phyloP scores from a whole-genome alignment of 2,329 filamentous ascomycete species.

The Stagonosporopsis rhizophila region DNA sequence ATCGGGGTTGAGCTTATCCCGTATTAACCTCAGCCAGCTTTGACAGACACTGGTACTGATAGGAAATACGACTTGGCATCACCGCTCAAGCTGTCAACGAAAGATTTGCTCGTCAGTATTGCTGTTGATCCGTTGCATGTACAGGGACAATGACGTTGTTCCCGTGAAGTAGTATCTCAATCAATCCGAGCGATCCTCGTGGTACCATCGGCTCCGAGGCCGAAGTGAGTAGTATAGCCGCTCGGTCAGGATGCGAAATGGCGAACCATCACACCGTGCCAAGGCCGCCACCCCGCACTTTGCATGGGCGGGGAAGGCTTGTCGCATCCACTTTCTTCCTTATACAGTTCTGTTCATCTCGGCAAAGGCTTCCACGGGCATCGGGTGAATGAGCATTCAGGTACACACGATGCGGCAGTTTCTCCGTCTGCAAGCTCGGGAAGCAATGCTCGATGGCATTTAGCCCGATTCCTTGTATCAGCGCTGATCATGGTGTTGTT shows the following conservation, averaged over 20 bases:
- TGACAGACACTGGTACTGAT: no score
- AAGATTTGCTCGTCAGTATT: no score
- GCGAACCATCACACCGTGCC: constrained; percentile 16
- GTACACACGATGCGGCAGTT: constrained; percentile 11
- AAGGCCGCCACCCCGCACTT: constrained; percentile 33
- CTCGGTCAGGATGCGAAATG: neutral
- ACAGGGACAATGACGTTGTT: neutral
- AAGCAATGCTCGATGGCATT: neutral
- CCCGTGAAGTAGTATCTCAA: neutral
- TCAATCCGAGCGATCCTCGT: neutral
- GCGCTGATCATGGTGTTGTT: constrained; percentile 7
- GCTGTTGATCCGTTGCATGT: no score
- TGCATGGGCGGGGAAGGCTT: constrained; percentile 24
- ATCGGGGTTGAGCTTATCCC: no score
- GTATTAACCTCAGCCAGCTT: no score
- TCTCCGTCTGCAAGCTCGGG: constrained; percentile 8
- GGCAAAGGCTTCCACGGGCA: constrained; percentile 1
- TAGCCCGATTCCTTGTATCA: constrained; percentile 8
- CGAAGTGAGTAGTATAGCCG: constrained; percentile 1
- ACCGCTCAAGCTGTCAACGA: no score
- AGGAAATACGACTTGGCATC: no score
- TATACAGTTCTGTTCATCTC: constrained; percentile 2
- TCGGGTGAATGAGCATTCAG: constrained; percentile 18
- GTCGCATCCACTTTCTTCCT: constrained; percentile 21
- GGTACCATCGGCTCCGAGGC: neutral